Conservation (phyloP, 129 eudicot genomes). For the Cynara cardunculus region DNA sequence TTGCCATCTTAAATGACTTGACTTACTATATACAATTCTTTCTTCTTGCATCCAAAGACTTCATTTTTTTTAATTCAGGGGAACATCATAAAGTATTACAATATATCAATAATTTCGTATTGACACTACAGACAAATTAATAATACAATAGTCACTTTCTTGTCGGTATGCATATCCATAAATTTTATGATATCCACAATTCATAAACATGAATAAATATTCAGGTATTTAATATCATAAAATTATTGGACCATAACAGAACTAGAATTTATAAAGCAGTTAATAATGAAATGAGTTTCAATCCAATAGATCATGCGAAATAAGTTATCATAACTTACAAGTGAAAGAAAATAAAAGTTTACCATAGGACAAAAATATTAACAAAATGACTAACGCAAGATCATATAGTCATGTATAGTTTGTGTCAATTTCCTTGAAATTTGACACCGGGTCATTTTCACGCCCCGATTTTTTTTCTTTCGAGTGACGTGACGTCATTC, state of each 20-base stretch:
- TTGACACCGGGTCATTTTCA: background rate
- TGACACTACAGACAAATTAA: background rate
- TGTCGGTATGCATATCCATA: background rate
- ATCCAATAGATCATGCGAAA: background rate
- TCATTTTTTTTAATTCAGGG: background rate
- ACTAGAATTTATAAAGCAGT: background rate
- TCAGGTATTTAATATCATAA: background rate
- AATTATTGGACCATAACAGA: background rate
- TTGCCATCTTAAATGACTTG: too few species aligned
- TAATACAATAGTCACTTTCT: background rate
- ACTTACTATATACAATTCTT: too few species aligned
- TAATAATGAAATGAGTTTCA: background rate
- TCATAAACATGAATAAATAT: background rate
- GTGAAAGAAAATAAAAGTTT: background rate
- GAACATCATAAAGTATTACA: background rate
- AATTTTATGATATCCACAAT: background rate
- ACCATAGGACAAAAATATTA: background rate
- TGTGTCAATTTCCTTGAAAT: background rate
- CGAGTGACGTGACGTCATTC: too few species aligned
- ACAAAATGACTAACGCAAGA: background rate
- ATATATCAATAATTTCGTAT: background rate
- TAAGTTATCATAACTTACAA: background rate
- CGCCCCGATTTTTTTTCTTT: too few species aligned
- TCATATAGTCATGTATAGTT: background rate
- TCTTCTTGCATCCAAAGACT: too few species aligned